Evolutionary conservation across 441 rosid species (phyloP), one percentile per base, ranked within the genome.

Genomic region (Mallotus repandus): DNA sequence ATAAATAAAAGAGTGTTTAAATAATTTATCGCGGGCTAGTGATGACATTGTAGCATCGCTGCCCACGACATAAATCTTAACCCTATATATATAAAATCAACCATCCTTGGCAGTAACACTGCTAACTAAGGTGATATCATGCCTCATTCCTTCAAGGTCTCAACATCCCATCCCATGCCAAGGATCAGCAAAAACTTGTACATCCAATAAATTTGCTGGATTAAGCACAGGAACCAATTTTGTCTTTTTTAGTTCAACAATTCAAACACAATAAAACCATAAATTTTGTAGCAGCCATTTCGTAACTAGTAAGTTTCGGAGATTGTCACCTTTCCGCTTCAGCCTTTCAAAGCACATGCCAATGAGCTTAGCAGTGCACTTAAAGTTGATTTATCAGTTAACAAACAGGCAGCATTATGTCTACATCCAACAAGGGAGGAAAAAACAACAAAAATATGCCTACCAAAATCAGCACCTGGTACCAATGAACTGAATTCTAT

Each of bases 361-460:
- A 18, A 41, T 9, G 15, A 54, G 62, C 62, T 54, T 38, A 68
- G 35, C 53, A 61, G 62, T 5, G 68, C 74, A 32, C 59, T n/a
- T 5, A 16, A 48, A 48, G 11, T 32, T 71, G 58, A 59, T 16
- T 9, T 48, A 45, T 15, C 54, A 45, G 7, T 9, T 70, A 45
- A 10, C 16, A 48, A 58, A n/a, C 2, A 56, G 59, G 9, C 7
- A 52, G 19, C 10, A 9, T 11, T 22, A 25, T 1, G 35, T 15
- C 69, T 2, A 12, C 53, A 41, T 69, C 16, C 45, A 50, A 69
- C 52, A 5, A 13, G 9, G 38, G 41, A 25, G 22, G 25, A 52
- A 63, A 29, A 48, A 9, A 2, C 25, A 61, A 29, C 32, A 61
- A 16, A 58, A 22, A 1, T 49, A 60, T 45, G 32, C 49, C 16